Percentiles rank a stretch among this genome's conserved stretches.
These are phyloP conservation scores for Parascedosporium putredinis DNA, from an alignment of 2,329 filamentous ascomycete species.

Conservation along the genomic window DNA sequence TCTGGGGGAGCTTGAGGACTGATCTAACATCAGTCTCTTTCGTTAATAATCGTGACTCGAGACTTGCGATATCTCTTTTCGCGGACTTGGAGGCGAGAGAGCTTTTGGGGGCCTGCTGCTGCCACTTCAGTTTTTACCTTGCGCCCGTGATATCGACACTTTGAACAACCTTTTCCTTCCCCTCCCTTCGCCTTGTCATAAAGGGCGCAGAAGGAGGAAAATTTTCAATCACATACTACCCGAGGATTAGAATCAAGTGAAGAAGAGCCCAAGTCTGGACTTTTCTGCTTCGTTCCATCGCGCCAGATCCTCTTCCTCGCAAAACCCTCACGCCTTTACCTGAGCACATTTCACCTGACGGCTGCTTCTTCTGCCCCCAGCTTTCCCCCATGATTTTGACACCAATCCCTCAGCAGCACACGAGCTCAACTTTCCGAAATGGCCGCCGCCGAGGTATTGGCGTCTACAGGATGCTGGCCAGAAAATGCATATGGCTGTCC, in stretches of 20 bases:
- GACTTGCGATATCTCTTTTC: background rate
- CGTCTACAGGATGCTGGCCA: conserved; percentile 30
- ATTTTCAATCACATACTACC: too few species aligned
- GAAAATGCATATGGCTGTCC: conserved; percentile 28
- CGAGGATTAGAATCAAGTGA: background rate
- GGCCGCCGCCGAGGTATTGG: conserved; percentile 40
- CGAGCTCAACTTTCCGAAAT: conserved; percentile 40
- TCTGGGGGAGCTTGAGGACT: background rate
- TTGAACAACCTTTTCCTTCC: background rate
- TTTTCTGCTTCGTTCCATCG: background rate
- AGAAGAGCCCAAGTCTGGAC: background rate
- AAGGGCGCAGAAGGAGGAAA: too few species aligned
- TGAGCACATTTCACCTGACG: background rate
- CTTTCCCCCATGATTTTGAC: conserved; percentile 37
- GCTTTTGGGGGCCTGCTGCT: too few species aligned
- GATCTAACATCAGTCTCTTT: background rate
- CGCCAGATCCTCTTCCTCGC: background rate
- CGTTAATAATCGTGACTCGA: background rate
- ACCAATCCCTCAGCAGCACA: conserved; percentile 27
- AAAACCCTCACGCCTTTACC: background rate
- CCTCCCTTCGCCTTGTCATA: background rate
- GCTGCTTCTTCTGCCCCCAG: background rate
- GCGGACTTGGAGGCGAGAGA: too few species aligned
- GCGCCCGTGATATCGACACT: background rate
- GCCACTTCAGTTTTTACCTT: background rate